phyloP scores from a whole-genome alignment of 805 yeast species.

The Jamesozyma spencerorum region DNA sequence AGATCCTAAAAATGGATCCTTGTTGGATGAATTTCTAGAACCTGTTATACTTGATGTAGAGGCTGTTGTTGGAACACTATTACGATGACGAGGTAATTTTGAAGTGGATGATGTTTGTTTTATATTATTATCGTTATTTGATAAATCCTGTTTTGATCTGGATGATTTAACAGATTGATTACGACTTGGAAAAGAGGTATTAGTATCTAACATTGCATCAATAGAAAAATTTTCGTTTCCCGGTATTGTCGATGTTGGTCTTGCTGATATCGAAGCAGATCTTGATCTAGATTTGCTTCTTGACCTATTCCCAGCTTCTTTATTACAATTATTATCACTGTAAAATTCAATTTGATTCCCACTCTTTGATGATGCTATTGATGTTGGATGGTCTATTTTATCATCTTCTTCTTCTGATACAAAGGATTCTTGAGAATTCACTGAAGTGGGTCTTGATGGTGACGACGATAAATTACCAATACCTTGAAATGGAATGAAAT shows the following conservation, averaged over 20 bases:
- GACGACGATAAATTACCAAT: constrained; percentile 16
- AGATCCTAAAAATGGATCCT: background rate
- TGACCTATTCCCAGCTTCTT: background rate
- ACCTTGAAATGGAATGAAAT: constrained; percentile 8
- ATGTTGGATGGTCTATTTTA: background rate
- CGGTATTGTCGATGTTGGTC: background rate
- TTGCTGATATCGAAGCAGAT: background rate
- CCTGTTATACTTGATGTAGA: too few relatives aligned
- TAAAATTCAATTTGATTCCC: too few relatives aligned
- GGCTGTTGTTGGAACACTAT: background rate
- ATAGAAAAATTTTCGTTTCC: constrained; percentile 5
- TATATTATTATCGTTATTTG: background rate
- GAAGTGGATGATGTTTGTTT: background rate
- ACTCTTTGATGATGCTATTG: too few relatives aligned
- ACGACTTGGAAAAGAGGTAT: background rate
- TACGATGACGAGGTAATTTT: background rate
- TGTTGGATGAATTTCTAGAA: too few relatives aligned
- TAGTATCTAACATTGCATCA: constrained; percentile 8
- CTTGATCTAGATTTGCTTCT: constrained; percentile 4
- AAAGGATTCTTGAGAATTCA: constrained; percentile 16
- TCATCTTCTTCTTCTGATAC: constrained; percentile 19
- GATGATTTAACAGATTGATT: background rate
- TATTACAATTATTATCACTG: background rate
- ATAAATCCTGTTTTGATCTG: background rate
- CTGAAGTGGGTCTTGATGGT: constrained; percentile 10